Evolutionary conservation across 805 yeast species (phyloP).

Genomic region (Brettanomyces anomalus): DNA sequence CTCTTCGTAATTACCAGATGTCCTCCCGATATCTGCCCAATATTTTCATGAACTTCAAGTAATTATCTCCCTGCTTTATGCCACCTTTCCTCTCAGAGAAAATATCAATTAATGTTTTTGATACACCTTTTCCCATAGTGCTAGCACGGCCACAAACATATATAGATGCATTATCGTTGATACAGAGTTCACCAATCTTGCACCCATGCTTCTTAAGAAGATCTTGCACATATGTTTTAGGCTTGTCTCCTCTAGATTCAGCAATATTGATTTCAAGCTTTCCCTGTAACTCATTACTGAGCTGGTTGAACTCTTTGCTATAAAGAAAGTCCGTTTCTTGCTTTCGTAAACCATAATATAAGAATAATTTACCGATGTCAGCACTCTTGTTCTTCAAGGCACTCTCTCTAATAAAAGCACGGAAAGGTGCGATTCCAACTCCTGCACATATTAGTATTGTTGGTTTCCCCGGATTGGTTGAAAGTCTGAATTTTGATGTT

Average conservation of each 20-base stretch:
- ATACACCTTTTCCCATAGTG: conserved; percentile 87
- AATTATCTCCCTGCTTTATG: conserved; percentile 55
- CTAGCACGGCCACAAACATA: conserved; percentile 95
- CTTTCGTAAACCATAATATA: conserved; percentile 65
- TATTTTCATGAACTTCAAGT: conserved; percentile 63
- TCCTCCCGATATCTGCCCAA: conserved; percentile 90
- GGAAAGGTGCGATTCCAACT: conserved; percentile 93
- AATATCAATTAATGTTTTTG: conserved; percentile 51
- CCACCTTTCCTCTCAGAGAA: conserved; percentile 44
- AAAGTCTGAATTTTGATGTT: conserved; percentile 83
- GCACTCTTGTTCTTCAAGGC: not conserved
- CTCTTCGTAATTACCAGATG: conserved; percentile 89
- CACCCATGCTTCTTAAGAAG: conserved; percentile 41
- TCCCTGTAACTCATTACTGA: conserved; percentile 38
- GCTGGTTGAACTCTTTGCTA: conserved; percentile 72
- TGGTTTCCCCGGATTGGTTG: conserved; percentile 67
- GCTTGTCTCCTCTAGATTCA: conserved; percentile 58
- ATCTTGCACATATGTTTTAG: conserved; percentile 77
- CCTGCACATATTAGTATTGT: conserved; percentile 94
- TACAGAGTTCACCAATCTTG: conserved; percentile 39
- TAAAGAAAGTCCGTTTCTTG: conserved; percentile 65
- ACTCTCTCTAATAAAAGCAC: conserved; percentile 64
- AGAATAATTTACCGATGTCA: conserved; percentile 53
- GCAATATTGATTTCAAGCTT: conserved; percentile 65
- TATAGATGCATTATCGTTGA: conserved; percentile 57